Conservation (phyloP, 352 stramenopile species). For the Phytophthora pseudosyringae region DNA sequence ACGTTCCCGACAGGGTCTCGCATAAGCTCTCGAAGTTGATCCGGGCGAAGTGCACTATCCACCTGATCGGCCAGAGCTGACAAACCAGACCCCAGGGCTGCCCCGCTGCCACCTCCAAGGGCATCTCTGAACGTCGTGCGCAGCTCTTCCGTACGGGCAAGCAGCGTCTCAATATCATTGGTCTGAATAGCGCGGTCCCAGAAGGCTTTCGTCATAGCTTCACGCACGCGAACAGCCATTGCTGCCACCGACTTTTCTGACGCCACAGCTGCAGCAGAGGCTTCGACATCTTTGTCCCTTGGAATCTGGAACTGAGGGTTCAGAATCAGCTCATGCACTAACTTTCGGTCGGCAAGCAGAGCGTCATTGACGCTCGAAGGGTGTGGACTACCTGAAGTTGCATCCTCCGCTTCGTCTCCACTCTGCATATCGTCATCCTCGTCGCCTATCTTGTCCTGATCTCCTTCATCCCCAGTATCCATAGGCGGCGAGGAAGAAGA, state of each 20-base stretch:
- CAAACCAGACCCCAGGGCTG: conserved; percentile 23
- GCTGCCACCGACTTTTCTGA: conserved; percentile 29
- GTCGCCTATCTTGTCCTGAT: conserved; percentile 32
- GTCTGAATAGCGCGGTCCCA: conserved; percentile 65
- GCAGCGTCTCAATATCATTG: conserved; percentile 55
- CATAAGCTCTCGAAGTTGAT: conserved; percentile 46
- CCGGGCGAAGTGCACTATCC: conserved; percentile 39
- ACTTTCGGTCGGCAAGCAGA: conserved; percentile 60
- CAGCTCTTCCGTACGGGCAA: conserved; percentile 62
- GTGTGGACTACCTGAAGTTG: not conserved
- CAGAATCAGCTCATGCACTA: conserved; percentile 80
- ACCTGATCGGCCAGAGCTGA: conserved; percentile 48
- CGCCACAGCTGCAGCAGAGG: conserved; percentile 20
- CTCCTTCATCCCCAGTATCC: conserved; percentile 12
- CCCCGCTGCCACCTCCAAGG: conserved; percentile 31
- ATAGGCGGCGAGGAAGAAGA: conserved; percentile 16
- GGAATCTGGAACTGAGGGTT: conserved; percentile 66
- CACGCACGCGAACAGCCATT: conserved; percentile 47
- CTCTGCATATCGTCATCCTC: conserved; percentile 34
- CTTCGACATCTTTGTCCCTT: conserved; percentile 35
- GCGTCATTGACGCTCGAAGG: conserved; percentile 43
- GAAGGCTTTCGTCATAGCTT: conserved; percentile 69
- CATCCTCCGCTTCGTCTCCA: conserved; percentile 10
- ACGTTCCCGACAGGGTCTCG: conserved; percentile 38
- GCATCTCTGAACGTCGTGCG: conserved; percentile 46